These are phyloP conservation scores for Sphagnum magellanicum DNA, from an alignment of 228 moss, liverwort and hornwort genomes.

Conservation along the genomic window DNA sequence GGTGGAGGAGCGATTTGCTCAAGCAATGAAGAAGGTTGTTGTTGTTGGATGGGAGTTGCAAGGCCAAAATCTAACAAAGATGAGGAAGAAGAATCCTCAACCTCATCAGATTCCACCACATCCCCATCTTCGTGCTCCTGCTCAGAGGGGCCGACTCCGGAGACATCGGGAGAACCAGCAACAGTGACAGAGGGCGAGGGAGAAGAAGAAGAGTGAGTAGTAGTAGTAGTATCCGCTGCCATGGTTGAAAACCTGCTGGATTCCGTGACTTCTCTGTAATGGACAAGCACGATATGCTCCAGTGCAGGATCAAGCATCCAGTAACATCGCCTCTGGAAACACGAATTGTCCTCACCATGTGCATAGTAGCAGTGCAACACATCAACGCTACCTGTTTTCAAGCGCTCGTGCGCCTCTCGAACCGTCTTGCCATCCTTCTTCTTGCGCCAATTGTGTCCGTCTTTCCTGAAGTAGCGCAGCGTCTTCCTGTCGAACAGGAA, in stretches of 20 bases:
- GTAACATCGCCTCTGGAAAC: slow-evolving; percentile 89
- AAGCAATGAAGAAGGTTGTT: not conserved
- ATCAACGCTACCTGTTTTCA: slow-evolving; percentile 93
- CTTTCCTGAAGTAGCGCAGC: slow-evolving; percentile 86
- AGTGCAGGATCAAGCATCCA: slow-evolving; percentile 80
- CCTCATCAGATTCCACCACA: slow-evolving; percentile 36
- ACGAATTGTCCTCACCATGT: slow-evolving; percentile 81
- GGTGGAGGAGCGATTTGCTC: no score
- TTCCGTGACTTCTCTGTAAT: slow-evolving; percentile 49
- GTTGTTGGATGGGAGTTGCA: slow-evolving; percentile 11
- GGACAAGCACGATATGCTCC: slow-evolving; percentile 65
- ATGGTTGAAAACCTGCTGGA: no score
- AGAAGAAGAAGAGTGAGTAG: no score
- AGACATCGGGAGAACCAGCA: no score
- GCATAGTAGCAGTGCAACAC: slow-evolving; percentile 96
- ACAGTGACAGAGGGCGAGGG: no score
- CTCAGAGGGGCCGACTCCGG: no score
- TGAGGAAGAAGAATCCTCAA: slow-evolving; percentile 15
- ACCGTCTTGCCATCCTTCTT: slow-evolving; percentile 97
- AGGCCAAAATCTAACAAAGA: slow-evolving; percentile 9
- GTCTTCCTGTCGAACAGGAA: slow-evolving; percentile 91
- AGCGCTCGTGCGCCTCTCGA: slow-evolving; percentile 89
- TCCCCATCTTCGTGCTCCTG: slow-evolving; percentile 3
- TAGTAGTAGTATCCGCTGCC: no score
- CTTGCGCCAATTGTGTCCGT: slow-evolving; percentile 99